Evolutionary conservation across 2,329 filamentous ascomycete species (phyloP), one percentile per base, ranked within the genome.

Genomic region (Leptographium procerum): DNA sequence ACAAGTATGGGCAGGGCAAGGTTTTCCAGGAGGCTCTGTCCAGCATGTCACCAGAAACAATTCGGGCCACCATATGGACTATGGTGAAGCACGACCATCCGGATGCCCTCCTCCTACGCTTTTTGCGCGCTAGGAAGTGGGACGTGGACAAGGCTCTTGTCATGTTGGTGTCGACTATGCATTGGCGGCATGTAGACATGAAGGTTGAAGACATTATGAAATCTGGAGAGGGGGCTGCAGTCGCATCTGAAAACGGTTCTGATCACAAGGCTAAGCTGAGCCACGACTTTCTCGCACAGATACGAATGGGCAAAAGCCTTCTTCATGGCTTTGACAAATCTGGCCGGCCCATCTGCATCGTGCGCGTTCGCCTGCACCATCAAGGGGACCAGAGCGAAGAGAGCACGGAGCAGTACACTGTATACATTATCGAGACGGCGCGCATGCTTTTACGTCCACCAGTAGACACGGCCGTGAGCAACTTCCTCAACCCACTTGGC

Each of bases 31-130:
- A 92, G 47, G 89, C 90, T 0, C 73, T 99, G 11, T 85, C 87
- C 54, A 89, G 81, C 60, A 81, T 87, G 66, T 80, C 84, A 0
- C 89, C 92, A 0, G 89, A 95, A 66, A 80, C 87, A 50, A 83
- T 99, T 63, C 84, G 91, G 56, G 77, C 79, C 19, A 86, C 91
- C 0, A 88, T 97, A 68, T 97, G 94, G 94, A 81, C 76, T 64
- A 95, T 96, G 90, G 83, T 92, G 60, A 99, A 97, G 76, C 87
- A 94, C 66, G 94, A 99, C 68, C 84, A 97, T 69, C 94, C 94
- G 0, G 94, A 99, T 72, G 87, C 86, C 2, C 76, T 95, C 22
- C 74, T 92, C 19, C 74, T 96, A 59, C 84, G 91, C 48, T 96
- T 95, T 71, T 76, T 96, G 59, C 80, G 91, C 56, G 91, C 91